These are phyloP conservation scores for Elsinoe australis DNA, from an alignment of 2,329 filamentous ascomycete genomes.

Conservation along the genomic window DNA sequence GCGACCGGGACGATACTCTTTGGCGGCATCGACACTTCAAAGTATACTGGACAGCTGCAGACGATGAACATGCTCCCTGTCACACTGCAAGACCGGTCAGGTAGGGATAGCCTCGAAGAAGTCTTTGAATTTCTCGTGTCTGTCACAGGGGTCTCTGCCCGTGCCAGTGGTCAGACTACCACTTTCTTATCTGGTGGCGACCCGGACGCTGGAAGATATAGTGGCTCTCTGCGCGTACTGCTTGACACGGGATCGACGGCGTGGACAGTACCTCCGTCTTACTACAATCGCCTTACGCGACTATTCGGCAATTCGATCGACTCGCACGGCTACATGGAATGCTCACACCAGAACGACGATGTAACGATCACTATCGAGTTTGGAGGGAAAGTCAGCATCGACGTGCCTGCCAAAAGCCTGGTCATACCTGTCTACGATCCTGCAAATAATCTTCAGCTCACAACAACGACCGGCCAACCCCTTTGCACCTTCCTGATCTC, in stretches of 20 bases:
- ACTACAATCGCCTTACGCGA: slow-evolving; percentile 24
- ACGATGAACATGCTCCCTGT: slow-evolving; percentile 28
- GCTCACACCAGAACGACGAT: slow-evolving; percentile 24
- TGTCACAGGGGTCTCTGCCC: slow-evolving; percentile 25
- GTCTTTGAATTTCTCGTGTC: slow-evolving; percentile 27
- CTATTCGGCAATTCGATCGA: slow-evolving; percentile 23
- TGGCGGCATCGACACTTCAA: slow-evolving; percentile 30
- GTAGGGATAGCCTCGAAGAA: slow-evolving; percentile 2
- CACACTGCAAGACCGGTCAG: not conserved
- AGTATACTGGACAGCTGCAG: slow-evolving; percentile 27
- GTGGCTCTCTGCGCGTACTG: slow-evolving; percentile 23
- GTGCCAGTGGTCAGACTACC: slow-evolving; percentile 20
- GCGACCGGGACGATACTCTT: slow-evolving; percentile 29
- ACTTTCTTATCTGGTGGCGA: slow-evolving; percentile 24
- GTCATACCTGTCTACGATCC: slow-evolving; percentile 28
- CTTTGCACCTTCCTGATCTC: slow-evolving; percentile 27
- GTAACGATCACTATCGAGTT: slow-evolving; percentile 26
- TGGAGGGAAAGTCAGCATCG: slow-evolving; percentile 25
- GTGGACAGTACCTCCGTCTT: slow-evolving; percentile 23
- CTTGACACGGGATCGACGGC: slow-evolving; percentile 30
- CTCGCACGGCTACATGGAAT: slow-evolving; percentile 21
- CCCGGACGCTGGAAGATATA: not conserved
- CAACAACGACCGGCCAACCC: slow-evolving; percentile 18
- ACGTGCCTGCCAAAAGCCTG: slow-evolving; percentile 25
- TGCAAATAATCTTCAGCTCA: slow-evolving; percentile 22